Percentiles rank a stretch among this genome's conserved stretches.
phyloP scores from a whole-genome alignment of 148 eudicot species.

The Silene latifolia region DNA sequence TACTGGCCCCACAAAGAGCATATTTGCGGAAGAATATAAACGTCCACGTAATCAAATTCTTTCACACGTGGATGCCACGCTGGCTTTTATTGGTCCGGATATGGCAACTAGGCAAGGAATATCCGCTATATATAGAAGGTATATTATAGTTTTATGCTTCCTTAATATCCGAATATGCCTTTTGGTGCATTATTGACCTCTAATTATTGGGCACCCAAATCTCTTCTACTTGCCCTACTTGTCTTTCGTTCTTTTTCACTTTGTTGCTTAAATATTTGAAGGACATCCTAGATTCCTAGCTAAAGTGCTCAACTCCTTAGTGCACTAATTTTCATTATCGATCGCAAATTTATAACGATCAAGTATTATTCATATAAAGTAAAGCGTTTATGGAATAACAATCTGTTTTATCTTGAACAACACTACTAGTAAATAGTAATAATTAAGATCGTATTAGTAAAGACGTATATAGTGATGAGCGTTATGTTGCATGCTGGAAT shows the following conservation, averaged over 20 bases:
- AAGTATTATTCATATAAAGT: no score
- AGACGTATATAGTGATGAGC: no score
- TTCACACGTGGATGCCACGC: slow-evolving; percentile 12
- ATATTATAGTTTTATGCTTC: slow-evolving; percentile 10
- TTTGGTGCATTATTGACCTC: slow-evolving; percentile 17
- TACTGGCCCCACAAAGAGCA: not conserved
- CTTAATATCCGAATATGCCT: slow-evolving; percentile 22
- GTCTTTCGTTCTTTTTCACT: not conserved
- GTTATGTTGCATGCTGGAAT: no score
- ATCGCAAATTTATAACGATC: no score
- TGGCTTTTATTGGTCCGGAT: not conserved
- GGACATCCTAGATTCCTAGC: no score
- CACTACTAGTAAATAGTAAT: no score
- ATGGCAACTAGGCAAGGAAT: slow-evolving; percentile 5
- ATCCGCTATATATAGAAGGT: not conserved
- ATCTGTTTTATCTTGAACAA: no score
- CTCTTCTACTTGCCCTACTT: slow-evolving; percentile 4
- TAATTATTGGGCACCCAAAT: not conserved
- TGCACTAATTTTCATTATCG: no score
- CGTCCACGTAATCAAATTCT: slow-evolving; percentile 12
- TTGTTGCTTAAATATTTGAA: no score
- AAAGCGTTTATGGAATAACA: no score
- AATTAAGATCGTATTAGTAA: no score
- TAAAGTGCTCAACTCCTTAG: no score
- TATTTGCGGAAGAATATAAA: not conserved